phyloP scores from a whole-genome alignment of 75 land plant species.

The Pinus taeda region DNA sequence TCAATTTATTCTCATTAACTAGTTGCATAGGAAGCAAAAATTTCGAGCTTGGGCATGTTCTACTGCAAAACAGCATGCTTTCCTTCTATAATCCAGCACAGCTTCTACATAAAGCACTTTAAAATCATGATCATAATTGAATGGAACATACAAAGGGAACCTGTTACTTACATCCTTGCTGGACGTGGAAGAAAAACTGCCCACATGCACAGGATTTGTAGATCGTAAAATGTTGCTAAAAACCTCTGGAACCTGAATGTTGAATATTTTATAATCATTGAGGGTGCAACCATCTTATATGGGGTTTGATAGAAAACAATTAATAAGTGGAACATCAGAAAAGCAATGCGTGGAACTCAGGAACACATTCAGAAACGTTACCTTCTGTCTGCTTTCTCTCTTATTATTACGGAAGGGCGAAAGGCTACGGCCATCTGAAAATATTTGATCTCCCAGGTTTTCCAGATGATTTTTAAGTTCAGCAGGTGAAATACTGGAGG shows the following conservation, averaged over 20 bases:
- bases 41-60: background rate
- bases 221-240: conserved; percentile 35
- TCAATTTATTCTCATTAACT: background rate
- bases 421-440: conserved; percentile 43
- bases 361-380: conserved; percentile 5
- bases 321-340: background rate
- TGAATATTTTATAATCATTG: background rate
- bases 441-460: conserved; percentile 64
- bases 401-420: conserved; percentile 27
- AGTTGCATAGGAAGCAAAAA: background rate
- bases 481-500: conserved; percentile 52
- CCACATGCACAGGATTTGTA: conserved; percentile 39
- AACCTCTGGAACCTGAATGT: conserved; percentile 49
- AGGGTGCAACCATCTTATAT: background rate
- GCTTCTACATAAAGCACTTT: background rate
- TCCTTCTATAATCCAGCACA: background rate
- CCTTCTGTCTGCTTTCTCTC: conserved; percentile 55
- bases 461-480: conserved; percentile 64
- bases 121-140: background rate
- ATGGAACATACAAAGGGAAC: background rate
- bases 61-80: background rate
- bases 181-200: conserved; percentile 46
- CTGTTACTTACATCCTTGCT: conserved; percentile 50
- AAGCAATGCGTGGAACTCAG: background rate
- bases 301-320: background rate